phyloP scores from a whole-genome alignment of 805 yeast genomes.

The Yarrowia bubula region DNA sequence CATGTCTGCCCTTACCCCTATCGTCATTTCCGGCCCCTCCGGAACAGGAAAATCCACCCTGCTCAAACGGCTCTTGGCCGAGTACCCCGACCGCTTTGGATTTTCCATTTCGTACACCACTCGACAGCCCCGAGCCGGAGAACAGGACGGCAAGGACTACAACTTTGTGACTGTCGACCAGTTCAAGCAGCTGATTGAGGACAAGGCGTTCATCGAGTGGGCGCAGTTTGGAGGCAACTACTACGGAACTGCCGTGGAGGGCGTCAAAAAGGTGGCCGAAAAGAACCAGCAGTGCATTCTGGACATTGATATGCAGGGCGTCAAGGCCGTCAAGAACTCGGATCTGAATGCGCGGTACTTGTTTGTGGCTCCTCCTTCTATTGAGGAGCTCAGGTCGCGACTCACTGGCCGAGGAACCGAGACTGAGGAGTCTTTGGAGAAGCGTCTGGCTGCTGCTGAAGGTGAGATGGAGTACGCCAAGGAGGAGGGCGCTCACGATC shows the following conservation, averaged over 20 bases:
- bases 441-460: slow-evolving; percentile 81
- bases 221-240: slow-evolving; percentile 97
- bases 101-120: slow-evolving; percentile 94
- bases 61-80: slow-evolving; percentile 83
- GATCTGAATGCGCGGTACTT: slow-evolving; percentile 79
- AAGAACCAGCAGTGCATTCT: slow-evolving; percentile 74
- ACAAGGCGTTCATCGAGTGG: slow-evolving; percentile 86
- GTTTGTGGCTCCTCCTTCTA: slow-evolving; percentile 89
- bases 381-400: slow-evolving; percentile 72
- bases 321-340: slow-evolving; percentile 81
- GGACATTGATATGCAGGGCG: slow-evolving; percentile 99
- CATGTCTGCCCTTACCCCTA: slow-evolving; percentile 57
- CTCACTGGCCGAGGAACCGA: slow-evolving; percentile 92
- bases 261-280: slow-evolving; percentile 68
- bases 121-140: slow-evolving; percentile 88
- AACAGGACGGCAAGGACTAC: slow-evolving; percentile 83
- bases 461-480: slow-evolving; percentile 87
- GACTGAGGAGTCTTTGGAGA: slow-evolving; percentile 76
- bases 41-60: slow-evolving; percentile 93
- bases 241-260: slow-evolving; percentile 88
- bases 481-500: slow-evolving; percentile 85
- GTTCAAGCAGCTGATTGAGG: slow-evolving; percentile 72
- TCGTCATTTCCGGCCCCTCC: slow-evolving; percentile 95
- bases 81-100: slow-evolving; percentile 86
- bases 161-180: slow-evolving; percentile 77